Evolutionary conservation across 2,329 filamentous ascomycete genomes (phyloP).

Genomic region (Calonectria pseudoturangicola): DNA sequence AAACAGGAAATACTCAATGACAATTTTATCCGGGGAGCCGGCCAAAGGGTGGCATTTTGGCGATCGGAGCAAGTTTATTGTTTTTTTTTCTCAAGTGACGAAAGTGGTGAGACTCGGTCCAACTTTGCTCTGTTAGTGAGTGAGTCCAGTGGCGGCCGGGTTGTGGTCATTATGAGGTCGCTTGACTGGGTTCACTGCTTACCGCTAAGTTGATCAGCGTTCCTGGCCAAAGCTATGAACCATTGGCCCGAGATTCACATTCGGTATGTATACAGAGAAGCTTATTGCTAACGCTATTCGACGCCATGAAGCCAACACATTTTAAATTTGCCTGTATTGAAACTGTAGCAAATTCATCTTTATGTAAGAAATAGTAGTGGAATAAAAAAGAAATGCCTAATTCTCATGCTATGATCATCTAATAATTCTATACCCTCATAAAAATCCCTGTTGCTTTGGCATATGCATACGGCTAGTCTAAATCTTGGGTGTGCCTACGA

Average conservation of each 20-base stretch:
- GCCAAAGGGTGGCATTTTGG: no score
- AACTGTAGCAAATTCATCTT: no score
- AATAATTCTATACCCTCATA: conserved; percentile 15
- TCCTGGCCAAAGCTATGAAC: background rate
- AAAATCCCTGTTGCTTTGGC: background rate
- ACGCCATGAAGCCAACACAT: background rate
- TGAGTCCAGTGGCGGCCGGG: background rate
- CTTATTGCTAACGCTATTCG: background rate
- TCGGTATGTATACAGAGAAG: background rate
- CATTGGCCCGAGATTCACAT: background rate
- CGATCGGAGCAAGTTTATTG: background rate
- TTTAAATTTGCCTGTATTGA: no score
- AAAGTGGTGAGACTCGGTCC: background rate
- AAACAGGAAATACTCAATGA: background rate
- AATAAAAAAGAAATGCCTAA: background rate
- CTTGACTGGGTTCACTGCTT: background rate
- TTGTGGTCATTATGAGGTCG: background rate
- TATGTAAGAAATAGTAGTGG: background rate
- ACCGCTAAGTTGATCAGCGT: background rate
- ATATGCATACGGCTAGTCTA: conserved; percentile 34
- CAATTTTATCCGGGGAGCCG: background rate
- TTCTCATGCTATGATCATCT: conserved; percentile 9
- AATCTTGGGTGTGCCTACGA: conserved; percentile 55
- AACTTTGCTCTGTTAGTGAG: background rate
- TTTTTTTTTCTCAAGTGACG: background rate